Conservation (phyloP, 1,284 basidiomycete species). For the Malassezia sympodialis region DNA sequence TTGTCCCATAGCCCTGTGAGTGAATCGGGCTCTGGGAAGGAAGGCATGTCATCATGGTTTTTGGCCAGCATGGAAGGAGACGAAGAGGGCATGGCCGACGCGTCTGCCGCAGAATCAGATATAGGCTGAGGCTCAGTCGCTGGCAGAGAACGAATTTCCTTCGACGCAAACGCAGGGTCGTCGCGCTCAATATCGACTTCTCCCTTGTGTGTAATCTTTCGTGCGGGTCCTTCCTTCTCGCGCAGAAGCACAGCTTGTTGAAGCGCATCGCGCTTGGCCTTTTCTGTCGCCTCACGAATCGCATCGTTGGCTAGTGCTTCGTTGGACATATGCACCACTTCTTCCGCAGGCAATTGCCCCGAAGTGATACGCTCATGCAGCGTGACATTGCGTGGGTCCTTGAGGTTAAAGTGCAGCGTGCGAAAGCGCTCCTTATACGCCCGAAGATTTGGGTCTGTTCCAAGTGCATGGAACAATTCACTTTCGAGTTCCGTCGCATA, state of each 20-base stretch:
- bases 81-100: background rate
- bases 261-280: conserved; percentile 34
- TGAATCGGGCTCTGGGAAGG: background rate
- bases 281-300: conserved; percentile 38
- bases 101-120: background rate
- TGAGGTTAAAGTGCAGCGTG: conserved; percentile 43
- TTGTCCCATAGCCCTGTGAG: conserved; percentile 1
- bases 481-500: conserved; percentile 11
- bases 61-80: background rate
- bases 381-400: conserved; percentile 38
- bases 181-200: conserved; percentile 46
- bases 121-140: conserved; percentile 3
- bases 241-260: conserved; percentile 30
- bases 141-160: conserved; percentile 1
- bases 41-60: background rate
- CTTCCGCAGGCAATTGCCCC: conserved; percentile 25
- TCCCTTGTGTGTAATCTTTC: conserved; percentile 48
- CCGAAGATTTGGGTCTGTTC: background rate
- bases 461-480: conserved; percentile 6
- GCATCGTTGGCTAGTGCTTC: conserved; percentile 43
- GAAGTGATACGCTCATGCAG: conserved; percentile 37
- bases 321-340: conserved; percentile 34
- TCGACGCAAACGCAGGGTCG: background rate
- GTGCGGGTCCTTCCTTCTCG: conserved; percentile 30
- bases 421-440: conserved; percentile 43